phyloP scores from a whole-genome alignment of 208 protist species.

The Acanthamoeba culbertsoni region DNA sequence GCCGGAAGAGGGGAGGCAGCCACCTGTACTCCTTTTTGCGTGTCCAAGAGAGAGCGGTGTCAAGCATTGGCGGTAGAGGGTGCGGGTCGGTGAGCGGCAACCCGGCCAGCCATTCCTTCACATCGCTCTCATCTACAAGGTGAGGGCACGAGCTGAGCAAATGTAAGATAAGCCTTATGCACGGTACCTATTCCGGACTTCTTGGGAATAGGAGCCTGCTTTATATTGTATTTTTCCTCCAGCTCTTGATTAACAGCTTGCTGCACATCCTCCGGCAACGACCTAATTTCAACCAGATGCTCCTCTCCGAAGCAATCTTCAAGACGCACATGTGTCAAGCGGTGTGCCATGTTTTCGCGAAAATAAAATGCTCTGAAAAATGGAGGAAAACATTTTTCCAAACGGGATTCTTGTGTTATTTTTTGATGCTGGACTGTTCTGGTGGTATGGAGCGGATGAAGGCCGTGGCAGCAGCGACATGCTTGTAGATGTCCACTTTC shows the following conservation, averaged over 20 bases:
- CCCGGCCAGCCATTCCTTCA: not conserved
- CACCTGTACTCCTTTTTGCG: not conserved
- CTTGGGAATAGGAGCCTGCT: not conserved
- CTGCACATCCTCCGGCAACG: not conserved
- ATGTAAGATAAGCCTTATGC: not conserved
- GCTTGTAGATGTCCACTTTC: slow-evolving; percentile 52
- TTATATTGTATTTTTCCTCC: not conserved
- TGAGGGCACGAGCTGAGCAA: not conserved
- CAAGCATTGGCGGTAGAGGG: not conserved
- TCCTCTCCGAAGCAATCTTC: slow-evolving; percentile 36
- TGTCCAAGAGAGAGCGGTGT: not conserved
- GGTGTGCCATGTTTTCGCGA: not conserved
- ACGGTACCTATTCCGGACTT: slow-evolving; percentile 25
- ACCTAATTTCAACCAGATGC: not conserved
- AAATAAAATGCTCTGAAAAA: not conserved
- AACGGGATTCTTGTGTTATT: not conserved
- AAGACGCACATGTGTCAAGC: not conserved
- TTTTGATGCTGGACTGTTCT: not conserved
- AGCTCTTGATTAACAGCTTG: not conserved
- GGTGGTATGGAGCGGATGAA: not conserved
- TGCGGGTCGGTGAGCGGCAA: not conserved
- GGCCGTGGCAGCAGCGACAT: slow-evolving; percentile 15
- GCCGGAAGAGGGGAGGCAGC: not conserved
- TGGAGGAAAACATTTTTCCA: not conserved
- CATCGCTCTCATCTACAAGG: not conserved